These are phyloP conservation scores for Guadua angustifolia DNA, from an alignment of 176 grass and related monocot species.

Conservation along the genomic window DNA sequence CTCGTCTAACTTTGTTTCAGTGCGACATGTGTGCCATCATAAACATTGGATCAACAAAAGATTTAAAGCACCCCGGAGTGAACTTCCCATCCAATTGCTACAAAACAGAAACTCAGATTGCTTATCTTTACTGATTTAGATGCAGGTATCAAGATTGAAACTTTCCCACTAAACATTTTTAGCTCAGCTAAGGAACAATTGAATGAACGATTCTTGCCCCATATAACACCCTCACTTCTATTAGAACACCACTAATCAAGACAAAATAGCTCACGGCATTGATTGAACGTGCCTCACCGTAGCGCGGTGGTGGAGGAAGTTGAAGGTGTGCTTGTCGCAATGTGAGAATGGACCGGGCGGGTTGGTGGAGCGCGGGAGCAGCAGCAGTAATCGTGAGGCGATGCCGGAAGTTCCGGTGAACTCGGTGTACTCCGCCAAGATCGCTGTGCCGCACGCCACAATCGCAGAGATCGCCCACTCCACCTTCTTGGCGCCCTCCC, in stretches of 20 bases:
- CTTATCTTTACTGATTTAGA: neutral
- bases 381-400: slow-evolving; percentile 76
- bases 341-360: slow-evolving; percentile 65
- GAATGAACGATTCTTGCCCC: neutral
- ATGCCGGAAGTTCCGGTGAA: slow-evolving; percentile 92
- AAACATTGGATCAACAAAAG: neutral
- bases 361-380: slow-evolving; percentile 50
- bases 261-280: neutral
- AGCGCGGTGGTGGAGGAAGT: slow-evolving; percentile 84
- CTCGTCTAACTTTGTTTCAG: neutral
- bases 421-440: slow-evolving; percentile 92
- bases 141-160: neutral
- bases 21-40: neutral
- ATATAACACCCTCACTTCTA: neutral
- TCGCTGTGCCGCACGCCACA: slow-evolving; percentile 84
- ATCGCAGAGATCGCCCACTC: slow-evolving; percentile 91
- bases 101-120: neutral
- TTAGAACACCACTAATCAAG: neutral
- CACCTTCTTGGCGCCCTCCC: slow-evolving; percentile 46
- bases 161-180: neutral
- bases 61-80: neutral
- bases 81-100: slow-evolving; percentile 8
- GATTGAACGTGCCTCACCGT: slow-evolving; percentile 50
- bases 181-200: neutral
- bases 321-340: slow-evolving; percentile 85